These are phyloP conservation scores for Nyctanthes arbortristis DNA, from an alignment of 257 asterid genomes.

Conservation along the genomic window DNA sequence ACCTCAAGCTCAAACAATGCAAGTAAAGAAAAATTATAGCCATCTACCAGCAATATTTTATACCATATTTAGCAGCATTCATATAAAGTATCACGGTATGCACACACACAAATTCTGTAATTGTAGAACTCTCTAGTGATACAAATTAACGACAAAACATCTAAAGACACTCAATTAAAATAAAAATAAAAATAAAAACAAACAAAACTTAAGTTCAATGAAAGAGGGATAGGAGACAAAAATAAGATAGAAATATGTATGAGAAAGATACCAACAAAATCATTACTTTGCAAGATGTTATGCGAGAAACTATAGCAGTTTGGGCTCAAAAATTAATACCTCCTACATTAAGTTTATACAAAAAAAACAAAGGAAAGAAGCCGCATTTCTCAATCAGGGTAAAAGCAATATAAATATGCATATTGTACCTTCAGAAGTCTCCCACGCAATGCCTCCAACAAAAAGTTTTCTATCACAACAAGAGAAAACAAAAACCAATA, in stretches of 20 bases:
- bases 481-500: conserved; percentile 68
- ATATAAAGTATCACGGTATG: not conserved
- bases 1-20: not conserved
- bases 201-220: not conserved
- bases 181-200: too few species aligned
- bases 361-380: not conserved
- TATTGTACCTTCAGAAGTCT: conserved; percentile 86
- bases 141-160: not conserved
- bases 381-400: not conserved
- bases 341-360: too few species aligned
- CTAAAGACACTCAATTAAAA: too few species aligned
- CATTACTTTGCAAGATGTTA: not conserved
- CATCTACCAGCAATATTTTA: not conserved
- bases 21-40: not conserved
- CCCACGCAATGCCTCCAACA: conserved; percentile 99
- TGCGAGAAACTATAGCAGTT: too few species aligned
- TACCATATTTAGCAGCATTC: not conserved
- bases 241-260: not conserved
- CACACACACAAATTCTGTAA: not conserved
- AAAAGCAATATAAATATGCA: not conserved
- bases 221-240: not conserved
- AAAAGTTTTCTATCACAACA: conserved; percentile 93
- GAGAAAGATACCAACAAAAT: not conserved
- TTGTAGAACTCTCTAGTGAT: not conserved
- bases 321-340: too few species aligned